Base-by-base conservation (phyloP, 768 basidiomycete genomes). In the Rhodotorula toruloides region DNA sequence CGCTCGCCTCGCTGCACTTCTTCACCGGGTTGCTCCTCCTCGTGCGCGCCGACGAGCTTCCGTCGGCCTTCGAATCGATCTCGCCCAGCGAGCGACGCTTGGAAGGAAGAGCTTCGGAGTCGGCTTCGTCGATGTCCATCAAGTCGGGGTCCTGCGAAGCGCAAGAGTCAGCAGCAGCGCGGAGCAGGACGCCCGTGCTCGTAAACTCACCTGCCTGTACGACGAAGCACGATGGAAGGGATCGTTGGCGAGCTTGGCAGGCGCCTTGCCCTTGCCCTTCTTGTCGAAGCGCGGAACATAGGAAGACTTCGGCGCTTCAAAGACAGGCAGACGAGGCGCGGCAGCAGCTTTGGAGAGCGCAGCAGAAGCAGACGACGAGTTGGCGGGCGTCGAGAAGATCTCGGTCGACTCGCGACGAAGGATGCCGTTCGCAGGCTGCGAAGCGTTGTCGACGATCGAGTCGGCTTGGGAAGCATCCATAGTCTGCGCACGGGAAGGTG, bases 1-100 rank as follows among this genome's bases (percentile, higher is more conserved):
- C 32, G 19, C 13, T n/a, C 47, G 58, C 47, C n/a, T 58, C 58
- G 37, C 49, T 52, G 46, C 25, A n/a, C 59, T 34, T 61, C 42
- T 52, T 40, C 59, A n/a, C n/a, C n/a, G n/a, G n/a, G n/a, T 32
- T 61, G 49, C 53, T 61, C 7, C 25, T 2, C 22, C 25, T 6
- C 39, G 32, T 4, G 21, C 6, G 25, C 5, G 22, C 17, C 31
- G 19, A 7, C 43, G 9, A 6, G n/a, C 10, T 7, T 43, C 39
- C 7, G 4, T 31, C 29, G 19, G 21, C 17, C 12, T 42, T 22
- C 27, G 27, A 19, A 7, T 57, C 43, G 27, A 34, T 0, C 1
- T 48, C 46, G 37, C 2, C 19, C 6, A 17, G 19, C 7, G 46
- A 27, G 44, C 46, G 34, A 36, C 57, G 46, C 25, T 29, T 48